Evolutionary conservation across 2,329 filamentous ascomycete genomes (phyloP).

Genomic region (Didymella segeticola): DNA sequence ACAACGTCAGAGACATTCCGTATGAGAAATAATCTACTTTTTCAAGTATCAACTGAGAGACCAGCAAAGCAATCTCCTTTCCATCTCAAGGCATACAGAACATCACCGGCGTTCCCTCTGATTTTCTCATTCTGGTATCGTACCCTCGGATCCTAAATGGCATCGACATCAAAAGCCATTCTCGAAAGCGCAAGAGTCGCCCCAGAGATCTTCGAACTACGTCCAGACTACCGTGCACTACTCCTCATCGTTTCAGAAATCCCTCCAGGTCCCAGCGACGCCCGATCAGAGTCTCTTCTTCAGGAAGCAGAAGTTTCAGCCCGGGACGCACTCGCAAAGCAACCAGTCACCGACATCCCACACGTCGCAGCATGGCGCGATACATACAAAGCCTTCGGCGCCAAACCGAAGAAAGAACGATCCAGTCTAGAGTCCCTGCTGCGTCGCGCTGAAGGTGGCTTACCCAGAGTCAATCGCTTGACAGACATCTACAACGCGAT

Average conservation of each 20-base stretch:
- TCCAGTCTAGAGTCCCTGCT: conserved; percentile 50
- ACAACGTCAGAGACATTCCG: too few relatives aligned
- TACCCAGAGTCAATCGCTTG: conserved; percentile 49
- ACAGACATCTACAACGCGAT: conserved; percentile 53
- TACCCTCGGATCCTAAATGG: not conserved
- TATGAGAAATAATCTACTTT: too few relatives aligned
- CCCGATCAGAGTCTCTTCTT: conserved; percentile 38
- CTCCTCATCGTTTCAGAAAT: conserved; percentile 45
- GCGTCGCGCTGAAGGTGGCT: conserved; percentile 40
- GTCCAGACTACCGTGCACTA: conserved; percentile 49
- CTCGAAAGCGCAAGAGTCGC: conserved; percentile 10
- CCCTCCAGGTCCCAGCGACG: conserved; percentile 42
- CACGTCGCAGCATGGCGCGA: conserved; percentile 50
- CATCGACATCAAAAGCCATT: not conserved
- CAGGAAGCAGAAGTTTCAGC: conserved; percentile 35
- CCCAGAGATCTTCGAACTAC: conserved; percentile 42
- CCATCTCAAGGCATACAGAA: too few relatives aligned
- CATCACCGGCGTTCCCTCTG: too few relatives aligned
- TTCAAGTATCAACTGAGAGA: too few relatives aligned
- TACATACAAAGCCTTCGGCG: conserved; percentile 50
- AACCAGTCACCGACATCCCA: conserved; percentile 39
- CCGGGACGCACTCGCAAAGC: conserved; percentile 16
- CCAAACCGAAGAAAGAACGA: conserved; percentile 48
- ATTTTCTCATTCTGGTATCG: not conserved
- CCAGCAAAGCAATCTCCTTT: too few relatives aligned